A percentile compares a stretch with the other conserved stretches of the same genome.
phyloP scores from a whole-genome alignment of 2,329 filamentous ascomycete genomes.

The Phialocephala subalpina region DNA sequence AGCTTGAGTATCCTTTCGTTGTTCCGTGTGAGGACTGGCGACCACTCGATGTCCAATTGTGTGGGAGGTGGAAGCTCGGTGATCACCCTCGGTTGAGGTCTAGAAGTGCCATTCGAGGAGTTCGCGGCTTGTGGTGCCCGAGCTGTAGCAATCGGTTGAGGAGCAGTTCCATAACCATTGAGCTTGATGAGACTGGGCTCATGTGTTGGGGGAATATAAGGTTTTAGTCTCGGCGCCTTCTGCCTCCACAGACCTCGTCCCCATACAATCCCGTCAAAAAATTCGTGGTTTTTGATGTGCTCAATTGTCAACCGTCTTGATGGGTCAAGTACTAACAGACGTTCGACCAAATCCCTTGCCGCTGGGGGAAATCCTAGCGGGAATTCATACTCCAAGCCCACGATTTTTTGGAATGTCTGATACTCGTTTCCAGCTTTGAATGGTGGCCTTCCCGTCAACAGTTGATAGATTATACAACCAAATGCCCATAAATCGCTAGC shows the following conservation, averaged over 20 bases:
- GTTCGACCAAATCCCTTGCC: constrained; percentile 88
- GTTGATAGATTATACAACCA: constrained; percentile 96
- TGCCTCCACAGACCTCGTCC: constrained; percentile 87
- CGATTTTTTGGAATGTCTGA: constrained; percentile 97
- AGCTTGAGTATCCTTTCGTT: constrained; percentile 96
- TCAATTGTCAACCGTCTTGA: constrained; percentile 86
- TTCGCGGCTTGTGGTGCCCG: constrained; percentile 46
- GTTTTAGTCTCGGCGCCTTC: constrained; percentile 86
- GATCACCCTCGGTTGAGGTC: constrained; percentile 81
- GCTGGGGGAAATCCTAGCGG: constrained; percentile 86
- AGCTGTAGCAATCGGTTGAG: constrained; percentile 39
- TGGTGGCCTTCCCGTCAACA: constrained; percentile 92
- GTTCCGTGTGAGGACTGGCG: constrained; percentile 86
- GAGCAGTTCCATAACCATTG: constrained; percentile 56
- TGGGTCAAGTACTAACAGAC: constrained; percentile 89
- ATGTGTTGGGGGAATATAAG: constrained; percentile 79
- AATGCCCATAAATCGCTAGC: constrained; percentile 98
- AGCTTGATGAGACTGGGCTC: constrained; percentile 80
- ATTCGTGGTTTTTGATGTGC: constrained; percentile 95
- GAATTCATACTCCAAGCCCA: constrained; percentile 92
- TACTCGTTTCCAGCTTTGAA: constrained; percentile 98
- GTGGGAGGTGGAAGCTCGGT: constrained; percentile 97
- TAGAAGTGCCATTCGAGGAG: constrained; percentile 48
- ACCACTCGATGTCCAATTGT: constrained; percentile 98
- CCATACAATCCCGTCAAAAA: constrained; percentile 89